Conservation (phyloP, 2,329 filamentous ascomycete species). For the Botrytis fabae region DNA sequence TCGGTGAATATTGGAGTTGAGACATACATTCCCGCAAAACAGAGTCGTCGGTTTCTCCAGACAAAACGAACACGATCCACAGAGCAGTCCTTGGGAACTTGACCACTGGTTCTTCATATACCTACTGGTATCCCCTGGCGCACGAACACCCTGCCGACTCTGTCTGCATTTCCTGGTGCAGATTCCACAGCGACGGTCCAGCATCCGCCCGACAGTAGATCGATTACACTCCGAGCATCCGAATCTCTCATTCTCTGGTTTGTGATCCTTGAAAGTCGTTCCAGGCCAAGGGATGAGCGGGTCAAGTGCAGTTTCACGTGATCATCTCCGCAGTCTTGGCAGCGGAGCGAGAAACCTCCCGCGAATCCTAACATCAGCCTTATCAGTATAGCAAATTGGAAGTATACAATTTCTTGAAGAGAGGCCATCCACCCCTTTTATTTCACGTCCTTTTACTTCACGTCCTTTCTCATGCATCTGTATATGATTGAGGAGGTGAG, state of each 20-base stretch:
- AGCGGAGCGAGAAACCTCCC: neutral
- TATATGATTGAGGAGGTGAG: neutral
- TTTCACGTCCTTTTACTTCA: neutral
- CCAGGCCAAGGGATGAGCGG: neutral
- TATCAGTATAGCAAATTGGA: neutral
- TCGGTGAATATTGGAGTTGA: neutral
- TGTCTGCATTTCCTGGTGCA: no score
- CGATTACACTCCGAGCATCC: neutral
- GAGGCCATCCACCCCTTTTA: neutral
- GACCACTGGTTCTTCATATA: neutral
- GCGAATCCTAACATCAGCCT: neutral
- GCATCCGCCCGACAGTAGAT: neutral
- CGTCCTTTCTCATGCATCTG: no score
- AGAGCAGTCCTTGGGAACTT: neutral
- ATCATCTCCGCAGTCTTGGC: neutral
- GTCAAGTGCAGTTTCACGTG: neutral
- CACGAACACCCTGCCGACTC: neutral
- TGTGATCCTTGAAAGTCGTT: neutral
- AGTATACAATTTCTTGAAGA: neutral
- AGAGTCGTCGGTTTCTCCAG: neutral
- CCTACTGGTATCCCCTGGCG: neutral
- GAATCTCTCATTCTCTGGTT: neutral
- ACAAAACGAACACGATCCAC: neutral
- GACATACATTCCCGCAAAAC: neutral
- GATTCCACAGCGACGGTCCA: no score